These are phyloP conservation scores for Wickerhamomyces silvicola DNA, from an alignment of 805 yeast species.

Conservation along the genomic window DNA sequence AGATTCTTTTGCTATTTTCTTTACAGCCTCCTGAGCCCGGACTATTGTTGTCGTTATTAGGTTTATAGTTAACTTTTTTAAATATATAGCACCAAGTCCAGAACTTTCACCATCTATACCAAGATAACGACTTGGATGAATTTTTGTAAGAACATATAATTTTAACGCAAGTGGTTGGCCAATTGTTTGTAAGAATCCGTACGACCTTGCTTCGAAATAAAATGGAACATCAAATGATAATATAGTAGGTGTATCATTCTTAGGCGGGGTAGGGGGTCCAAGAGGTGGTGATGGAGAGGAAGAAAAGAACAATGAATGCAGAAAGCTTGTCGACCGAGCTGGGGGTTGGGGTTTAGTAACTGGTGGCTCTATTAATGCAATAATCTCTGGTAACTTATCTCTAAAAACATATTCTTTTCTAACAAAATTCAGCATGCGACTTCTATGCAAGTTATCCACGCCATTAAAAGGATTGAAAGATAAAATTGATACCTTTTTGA, in stretches of 20 bases:
- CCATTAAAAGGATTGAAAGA: conserved; percentile 6
- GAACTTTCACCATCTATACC: conserved; percentile 36
- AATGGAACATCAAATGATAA: conserved; percentile 6
- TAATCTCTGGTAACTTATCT: conserved; percentile 37
- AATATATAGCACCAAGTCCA: conserved; percentile 41
- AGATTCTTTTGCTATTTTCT: conserved; percentile 1
- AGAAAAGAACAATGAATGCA: conserved; percentile 1
- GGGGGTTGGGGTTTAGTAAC: neutral
- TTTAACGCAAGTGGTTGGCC: conserved; percentile 17
- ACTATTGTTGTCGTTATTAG: conserved; percentile 15
- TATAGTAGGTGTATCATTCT: conserved; percentile 4
- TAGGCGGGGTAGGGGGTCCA: conserved; percentile 1
- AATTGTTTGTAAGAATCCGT: conserved; percentile 7
- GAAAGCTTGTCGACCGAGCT: conserved; percentile 2
- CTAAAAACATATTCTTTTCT: conserved; percentile 34
- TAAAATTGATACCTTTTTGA: conserved; percentile 30
- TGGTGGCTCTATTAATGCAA: conserved; percentile 27
- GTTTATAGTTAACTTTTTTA: conserved; percentile 31
- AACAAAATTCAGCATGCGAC: conserved; percentile 37
- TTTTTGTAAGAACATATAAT: conserved; percentile 17
- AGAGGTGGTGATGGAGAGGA: neutral
- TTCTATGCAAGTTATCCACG: conserved; percentile 19
- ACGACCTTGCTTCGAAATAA: conserved; percentile 10
- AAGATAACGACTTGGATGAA: conserved; percentile 17
- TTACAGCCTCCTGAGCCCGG: conserved; percentile 10